A percentile compares a stretch with the other conserved stretches of the same genome.
phyloP scores from a whole-genome alignment of 768 basidiomycete genomes.

The Sporobolomyces pararoseus region DNA sequence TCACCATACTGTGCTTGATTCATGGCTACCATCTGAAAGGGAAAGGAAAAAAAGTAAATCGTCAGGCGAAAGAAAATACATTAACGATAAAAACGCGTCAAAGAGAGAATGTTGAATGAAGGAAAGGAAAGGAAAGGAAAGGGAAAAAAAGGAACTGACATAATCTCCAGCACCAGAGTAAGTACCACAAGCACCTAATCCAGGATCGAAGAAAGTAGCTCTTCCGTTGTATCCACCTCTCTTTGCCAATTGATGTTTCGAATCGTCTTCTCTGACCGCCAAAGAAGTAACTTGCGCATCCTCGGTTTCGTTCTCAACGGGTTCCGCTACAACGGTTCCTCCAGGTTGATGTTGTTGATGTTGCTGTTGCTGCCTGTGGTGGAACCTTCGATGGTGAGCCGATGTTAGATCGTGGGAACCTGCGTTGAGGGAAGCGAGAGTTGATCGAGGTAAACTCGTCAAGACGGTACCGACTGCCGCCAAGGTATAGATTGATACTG shows the following conservation, averaged over 20 bases:
- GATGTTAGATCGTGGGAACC: not conserved
- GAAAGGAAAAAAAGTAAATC: not conserved
- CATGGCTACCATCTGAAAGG: constrained; percentile 36
- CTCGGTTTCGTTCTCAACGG: not conserved
- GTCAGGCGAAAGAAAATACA: too few species aligned
- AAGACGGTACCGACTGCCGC: not conserved
- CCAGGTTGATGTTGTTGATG: not conserved
- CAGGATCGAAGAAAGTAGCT: constrained; percentile 28
- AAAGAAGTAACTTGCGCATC: not conserved
- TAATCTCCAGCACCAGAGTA: constrained; percentile 16
- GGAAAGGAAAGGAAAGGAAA: not conserved
- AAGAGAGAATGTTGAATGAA: constrained; percentile 20
- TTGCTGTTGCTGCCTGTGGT: constrained; percentile 12
- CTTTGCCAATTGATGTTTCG: constrained; percentile 18
- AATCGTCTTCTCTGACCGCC: constrained; percentile 11
- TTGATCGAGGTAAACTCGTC: not conserved
- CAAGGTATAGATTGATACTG: constrained; percentile 9
- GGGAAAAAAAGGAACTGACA: constrained; percentile 3
- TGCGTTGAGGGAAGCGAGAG: not conserved
- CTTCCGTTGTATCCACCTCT: constrained; percentile 27
- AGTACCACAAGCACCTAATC: constrained; percentile 36
- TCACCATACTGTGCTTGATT: constrained; percentile 41
- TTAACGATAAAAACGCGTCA: too few species aligned
- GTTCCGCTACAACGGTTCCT: too few species aligned
- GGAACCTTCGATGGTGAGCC: constrained; percentile 10